Evolutionary conservation across 805 yeast genomes (phyloP).

Genomic region (Ogataea kodamae): DNA sequence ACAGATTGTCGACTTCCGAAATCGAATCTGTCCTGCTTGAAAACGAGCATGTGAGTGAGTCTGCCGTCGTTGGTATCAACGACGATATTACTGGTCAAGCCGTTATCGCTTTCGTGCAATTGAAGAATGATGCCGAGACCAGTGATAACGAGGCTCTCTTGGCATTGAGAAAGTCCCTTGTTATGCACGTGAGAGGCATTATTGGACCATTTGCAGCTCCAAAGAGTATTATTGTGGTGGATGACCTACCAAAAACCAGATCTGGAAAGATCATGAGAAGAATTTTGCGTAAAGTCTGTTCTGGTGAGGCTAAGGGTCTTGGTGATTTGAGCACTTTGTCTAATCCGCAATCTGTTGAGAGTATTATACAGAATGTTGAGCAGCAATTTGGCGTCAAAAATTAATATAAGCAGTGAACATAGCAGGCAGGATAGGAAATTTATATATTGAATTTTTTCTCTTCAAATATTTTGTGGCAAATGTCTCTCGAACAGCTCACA

Average conservation of each 20-base stretch:
- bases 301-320: constrained; percentile 87
- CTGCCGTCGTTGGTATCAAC: constrained; percentile 94
- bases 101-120: constrained; percentile 88
- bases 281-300: constrained; percentile 86
- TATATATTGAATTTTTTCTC: constrained; percentile 1
- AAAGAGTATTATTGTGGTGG: constrained; percentile 72
- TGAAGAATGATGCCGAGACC: constrained; percentile 50
- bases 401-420: constrained; percentile 11
- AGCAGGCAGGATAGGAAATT: too few species aligned
- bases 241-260: constrained; percentile 96
- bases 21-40: constrained; percentile 88
- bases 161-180: constrained; percentile 66
- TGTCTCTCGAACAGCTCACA: constrained; percentile 68
- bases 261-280: constrained; percentile 99
- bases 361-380: constrained; percentile 67
- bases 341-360: constrained; percentile 79
- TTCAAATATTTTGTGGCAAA: constrained; percentile 18
- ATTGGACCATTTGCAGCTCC: constrained; percentile 98
- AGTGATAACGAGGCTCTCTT: constrained; percentile 45
- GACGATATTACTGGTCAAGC: constrained; percentile 98
- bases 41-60: constrained; percentile 78
- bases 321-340: constrained; percentile 91
- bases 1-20: constrained; percentile 96
- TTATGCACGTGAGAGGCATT: constrained; percentile 84
- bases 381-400: constrained; percentile 37